phyloP scores from a whole-genome alignment of 768 basidiomycete genomes.

The Podaxis carcinomalis region DNA sequence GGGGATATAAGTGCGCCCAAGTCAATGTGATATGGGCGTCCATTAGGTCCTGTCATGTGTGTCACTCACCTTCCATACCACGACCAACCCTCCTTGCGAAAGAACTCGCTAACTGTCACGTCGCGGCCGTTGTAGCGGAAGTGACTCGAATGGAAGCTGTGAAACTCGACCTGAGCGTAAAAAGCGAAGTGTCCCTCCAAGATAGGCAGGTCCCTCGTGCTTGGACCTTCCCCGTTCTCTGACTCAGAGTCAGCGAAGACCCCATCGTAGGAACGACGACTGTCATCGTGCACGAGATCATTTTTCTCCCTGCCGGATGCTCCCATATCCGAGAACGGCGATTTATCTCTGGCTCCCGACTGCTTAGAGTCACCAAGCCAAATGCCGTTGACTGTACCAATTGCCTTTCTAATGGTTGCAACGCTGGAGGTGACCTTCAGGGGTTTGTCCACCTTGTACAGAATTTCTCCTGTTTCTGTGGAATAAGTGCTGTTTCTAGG shows the following conservation, averaged over 20 bases:
- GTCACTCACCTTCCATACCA: constrained; percentile 14
- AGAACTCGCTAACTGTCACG: constrained; percentile 9
- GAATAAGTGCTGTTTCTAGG: constrained; percentile 19
- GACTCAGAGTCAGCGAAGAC: background rate
- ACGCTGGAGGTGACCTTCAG: constrained; percentile 1
- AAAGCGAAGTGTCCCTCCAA: constrained; percentile 1
- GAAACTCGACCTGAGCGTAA: constrained; percentile 15
- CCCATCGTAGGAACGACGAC: background rate
- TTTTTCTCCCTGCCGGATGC: background rate
- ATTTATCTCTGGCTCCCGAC: background rate
- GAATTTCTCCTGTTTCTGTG: constrained; percentile 16
- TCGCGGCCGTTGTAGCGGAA: constrained; percentile 11
- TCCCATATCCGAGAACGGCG: background rate
- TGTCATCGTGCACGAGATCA: background rate
- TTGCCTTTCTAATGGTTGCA: constrained; percentile 14
- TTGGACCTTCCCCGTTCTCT: background rate
- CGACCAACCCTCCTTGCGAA: constrained; percentile 17
- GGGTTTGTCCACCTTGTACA: constrained; percentile 19
- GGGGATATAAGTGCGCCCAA: background rate
- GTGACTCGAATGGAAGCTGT: constrained; percentile 5
- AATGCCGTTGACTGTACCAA: background rate
- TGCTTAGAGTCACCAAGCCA: background rate
- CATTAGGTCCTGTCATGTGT: background rate
- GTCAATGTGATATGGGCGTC: background rate
- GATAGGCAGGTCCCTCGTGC: background rate